Conservation (phyloP, 305 asterid species). For the Rubia tinctorum region DNA sequence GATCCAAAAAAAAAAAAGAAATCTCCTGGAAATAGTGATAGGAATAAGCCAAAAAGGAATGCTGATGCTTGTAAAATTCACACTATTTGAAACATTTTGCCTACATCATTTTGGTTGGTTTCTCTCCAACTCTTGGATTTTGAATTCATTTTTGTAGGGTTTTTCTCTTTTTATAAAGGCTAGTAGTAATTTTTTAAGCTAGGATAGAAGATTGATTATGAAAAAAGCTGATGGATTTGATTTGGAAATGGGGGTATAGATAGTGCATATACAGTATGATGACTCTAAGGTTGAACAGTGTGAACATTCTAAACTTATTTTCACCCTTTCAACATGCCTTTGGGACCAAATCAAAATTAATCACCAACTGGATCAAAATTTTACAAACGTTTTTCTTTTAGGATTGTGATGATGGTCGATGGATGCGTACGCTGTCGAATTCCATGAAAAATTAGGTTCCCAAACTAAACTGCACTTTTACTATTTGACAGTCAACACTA, state of each 20-base stretch:
- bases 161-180: neutral
- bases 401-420: no score
- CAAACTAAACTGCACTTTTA: no score
- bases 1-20: no score
- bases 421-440: no score
- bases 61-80: neutral
- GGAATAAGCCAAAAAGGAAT: no score
- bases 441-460: no score
- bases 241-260: neutral
- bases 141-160: slow-evolving; percentile 2
- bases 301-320: neutral
- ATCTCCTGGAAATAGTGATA: no score
- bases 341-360: neutral
- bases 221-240: neutral
- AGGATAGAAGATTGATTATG: neutral
- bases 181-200: neutral
- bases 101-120: neutral
- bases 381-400: no score
- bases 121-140: neutral
- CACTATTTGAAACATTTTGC: neutral
- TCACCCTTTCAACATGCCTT: neutral
- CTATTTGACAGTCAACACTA: no score
- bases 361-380: no score
- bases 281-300: neutral
- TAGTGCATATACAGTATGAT: neutral